A percentile compares a stretch with the other conserved stretches of the same genome.
Evolutionary conservation across 2,329 filamentous ascomycete species (phyloP).

Genomic region (Hypoxylon sp.): DNA sequence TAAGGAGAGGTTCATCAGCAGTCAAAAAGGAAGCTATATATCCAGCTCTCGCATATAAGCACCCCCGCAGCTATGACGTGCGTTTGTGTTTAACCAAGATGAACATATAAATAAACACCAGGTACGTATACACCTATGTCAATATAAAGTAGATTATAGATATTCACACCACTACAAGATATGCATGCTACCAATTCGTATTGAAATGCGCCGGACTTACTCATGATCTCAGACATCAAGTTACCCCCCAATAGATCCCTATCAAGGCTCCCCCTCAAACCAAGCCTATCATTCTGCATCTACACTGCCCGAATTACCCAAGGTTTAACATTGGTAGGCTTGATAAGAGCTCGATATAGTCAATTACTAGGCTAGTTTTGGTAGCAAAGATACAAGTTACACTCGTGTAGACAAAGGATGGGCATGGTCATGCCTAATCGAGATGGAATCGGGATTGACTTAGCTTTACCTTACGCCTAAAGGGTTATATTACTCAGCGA

Average conservation of each 20-base stretch:
- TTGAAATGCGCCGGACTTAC: neutral
- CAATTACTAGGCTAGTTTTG: neutral
- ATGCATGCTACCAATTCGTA: neutral
- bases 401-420: neutral
- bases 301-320: neutral
- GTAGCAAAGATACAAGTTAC: neutral
- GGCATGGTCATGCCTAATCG: neutral
- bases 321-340: neutral
- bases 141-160: neutral
- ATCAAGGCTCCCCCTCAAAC: neutral
- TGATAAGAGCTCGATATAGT: neutral
- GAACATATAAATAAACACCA: neutral
- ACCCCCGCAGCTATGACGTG: slow-evolving; percentile 16
- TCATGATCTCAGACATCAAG: neutral
- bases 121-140: neutral
- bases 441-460: neutral
- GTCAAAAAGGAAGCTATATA: slow-evolving; percentile 14
- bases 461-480: neutral
- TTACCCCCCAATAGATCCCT: neutral
- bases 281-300: neutral
- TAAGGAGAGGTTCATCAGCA: slow-evolving; percentile 7
- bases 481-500: neutral
- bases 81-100: slow-evolving; percentile 2
- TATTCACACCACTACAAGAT: neutral
- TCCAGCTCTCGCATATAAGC: slow-evolving; percentile 3